Conservation (phyloP, 148 eudicot species). For the Nyssa sinensis region DNA sequence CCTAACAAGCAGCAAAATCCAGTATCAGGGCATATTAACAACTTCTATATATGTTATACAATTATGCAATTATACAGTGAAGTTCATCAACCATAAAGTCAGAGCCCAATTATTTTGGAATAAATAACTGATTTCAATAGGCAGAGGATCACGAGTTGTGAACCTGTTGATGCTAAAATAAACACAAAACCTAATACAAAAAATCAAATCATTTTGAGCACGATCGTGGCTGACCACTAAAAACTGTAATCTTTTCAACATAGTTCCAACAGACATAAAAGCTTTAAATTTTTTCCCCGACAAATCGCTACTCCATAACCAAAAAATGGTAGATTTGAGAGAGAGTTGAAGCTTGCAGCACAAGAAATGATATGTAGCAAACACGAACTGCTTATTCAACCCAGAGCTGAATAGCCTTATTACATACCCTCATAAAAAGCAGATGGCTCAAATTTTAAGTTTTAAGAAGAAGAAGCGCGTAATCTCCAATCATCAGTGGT, state of each 20-base stretch:
- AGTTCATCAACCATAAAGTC: background rate
- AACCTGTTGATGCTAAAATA: background rate
- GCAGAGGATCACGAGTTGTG: background rate
- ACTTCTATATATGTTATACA: no score
- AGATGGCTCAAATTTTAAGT: background rate
- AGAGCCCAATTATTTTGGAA: background rate
- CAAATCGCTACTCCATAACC: background rate
- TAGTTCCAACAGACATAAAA: background rate
- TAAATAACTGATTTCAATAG: background rate
- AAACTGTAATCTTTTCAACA: background rate
- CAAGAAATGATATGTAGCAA: background rate
- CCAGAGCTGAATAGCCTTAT: background rate
- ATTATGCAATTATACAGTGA: no score
- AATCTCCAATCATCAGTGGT: slow-evolving; percentile 28
- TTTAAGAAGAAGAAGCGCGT: background rate
- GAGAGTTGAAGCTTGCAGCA: background rate
- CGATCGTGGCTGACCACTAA: background rate
- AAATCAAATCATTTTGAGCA: background rate
- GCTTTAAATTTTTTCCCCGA: slow-evolving; percentile 1
- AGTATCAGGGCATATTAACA: background rate
- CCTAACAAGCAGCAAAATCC: background rate
- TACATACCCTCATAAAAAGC: background rate
- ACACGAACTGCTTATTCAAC: background rate
- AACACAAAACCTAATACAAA: background rate
- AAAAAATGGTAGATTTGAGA: background rate